Evolutionary conservation across 371 early-diverging fungal species (phyloP).

Genomic region (Mortierella sp.): DNA sequence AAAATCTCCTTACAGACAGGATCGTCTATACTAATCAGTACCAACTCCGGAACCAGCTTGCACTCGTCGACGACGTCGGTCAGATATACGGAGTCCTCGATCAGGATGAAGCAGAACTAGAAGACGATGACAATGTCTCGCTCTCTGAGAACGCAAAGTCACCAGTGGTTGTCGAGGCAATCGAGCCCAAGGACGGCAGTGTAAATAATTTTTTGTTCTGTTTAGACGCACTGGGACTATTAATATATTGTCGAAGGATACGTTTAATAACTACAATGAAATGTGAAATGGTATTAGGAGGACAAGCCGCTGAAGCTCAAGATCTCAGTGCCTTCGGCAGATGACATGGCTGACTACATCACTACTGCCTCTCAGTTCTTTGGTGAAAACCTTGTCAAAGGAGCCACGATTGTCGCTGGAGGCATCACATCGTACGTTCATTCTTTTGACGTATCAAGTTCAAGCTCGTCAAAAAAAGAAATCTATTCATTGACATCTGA

Average conservation of each 20-base stretch:
- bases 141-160: slow-evolving; percentile 43
- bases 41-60: slow-evolving; percentile 37
- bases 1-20: slow-evolving; percentile 41
- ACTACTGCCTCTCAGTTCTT: slow-evolving; percentile 51
- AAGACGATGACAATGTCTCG: slow-evolving; percentile 42
- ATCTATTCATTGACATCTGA: background rate
- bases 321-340: slow-evolving; percentile 38
- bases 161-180: slow-evolving; percentile 41
- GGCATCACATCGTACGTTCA: slow-evolving; percentile 41
- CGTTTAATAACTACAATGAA: too few relatives aligned
- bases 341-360: slow-evolving; percentile 48
- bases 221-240: too few relatives aligned
- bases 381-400: slow-evolving; percentile 34
- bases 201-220: slow-evolving; percentile 20
- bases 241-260: too few relatives aligned
- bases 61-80: slow-evolving; percentile 50
- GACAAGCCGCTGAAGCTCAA: slow-evolving; percentile 39
- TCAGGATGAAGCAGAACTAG: slow-evolving; percentile 34
- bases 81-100: slow-evolving; percentile 42
- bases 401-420: slow-evolving; percentile 44
- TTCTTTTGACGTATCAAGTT: slow-evolving; percentile 1
- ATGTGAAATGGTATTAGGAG: slow-evolving; percentile 9
- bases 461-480: background rate
- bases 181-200: slow-evolving; percentile 21
- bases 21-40: slow-evolving; percentile 50